Evolutionary conservation across 2,329 filamentous ascomycete genomes (phyloP).

Genomic region (Penicillium palitans): DNA sequence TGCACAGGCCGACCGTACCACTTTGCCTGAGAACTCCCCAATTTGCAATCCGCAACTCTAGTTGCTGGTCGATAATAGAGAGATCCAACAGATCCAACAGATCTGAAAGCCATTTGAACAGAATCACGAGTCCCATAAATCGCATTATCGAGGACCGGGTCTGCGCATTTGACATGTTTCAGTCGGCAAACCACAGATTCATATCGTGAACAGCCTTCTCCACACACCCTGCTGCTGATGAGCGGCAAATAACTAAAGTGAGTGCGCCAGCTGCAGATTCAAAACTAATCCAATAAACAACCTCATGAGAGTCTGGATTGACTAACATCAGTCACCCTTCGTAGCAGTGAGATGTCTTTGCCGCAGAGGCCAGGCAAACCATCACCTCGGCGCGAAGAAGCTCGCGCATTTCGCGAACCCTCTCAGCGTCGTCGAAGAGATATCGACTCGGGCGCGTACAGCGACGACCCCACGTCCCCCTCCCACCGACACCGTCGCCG

Average conservation of each 20-base stretch:
- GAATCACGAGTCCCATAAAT: background rate
- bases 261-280: background rate
- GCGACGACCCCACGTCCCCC: slow-evolving; percentile 38
- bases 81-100: background rate
- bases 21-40: background rate
- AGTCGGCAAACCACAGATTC: slow-evolving; percentile 5
- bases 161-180: slow-evolving; percentile 13
- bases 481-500: slow-evolving; percentile 44
- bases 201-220: slow-evolving; percentile 2
- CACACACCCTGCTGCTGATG: slow-evolving; percentile 6
- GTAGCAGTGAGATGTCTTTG: slow-evolving; percentile 47
- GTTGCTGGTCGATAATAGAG: background rate
- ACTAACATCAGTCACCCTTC: background rate
- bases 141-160: slow-evolving; percentile 2
- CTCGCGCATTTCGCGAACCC: slow-evolving; percentile 66
- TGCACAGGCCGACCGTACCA: slow-evolving; percentile 24
- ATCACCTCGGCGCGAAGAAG: slow-evolving; percentile 60
- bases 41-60: background rate
- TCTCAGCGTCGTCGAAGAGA: slow-evolving; percentile 69
- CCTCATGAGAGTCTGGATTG: background rate
- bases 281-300: background rate
- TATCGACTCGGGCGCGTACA: slow-evolving; percentile 63
- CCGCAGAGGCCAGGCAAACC: slow-evolving; percentile 64
- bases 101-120: background rate
- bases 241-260: slow-evolving; percentile 11